These are phyloP conservation scores for Onygenales sp. DNA, from an alignment of 2,329 filamentous ascomycete genomes.

Conservation along the genomic window DNA sequence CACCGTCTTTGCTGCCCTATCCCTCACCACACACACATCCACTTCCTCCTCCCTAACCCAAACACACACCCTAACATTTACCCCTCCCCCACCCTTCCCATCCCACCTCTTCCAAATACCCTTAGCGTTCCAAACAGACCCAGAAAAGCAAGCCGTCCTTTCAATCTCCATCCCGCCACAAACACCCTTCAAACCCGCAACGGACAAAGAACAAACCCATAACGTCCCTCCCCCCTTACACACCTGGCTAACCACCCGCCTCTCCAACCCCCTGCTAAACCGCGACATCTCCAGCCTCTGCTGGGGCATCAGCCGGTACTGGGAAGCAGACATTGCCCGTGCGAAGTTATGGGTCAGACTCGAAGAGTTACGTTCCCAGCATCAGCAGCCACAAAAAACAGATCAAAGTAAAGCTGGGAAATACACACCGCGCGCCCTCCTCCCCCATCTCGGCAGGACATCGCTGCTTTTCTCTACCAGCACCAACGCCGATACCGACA, in stretches of 20 bases:
- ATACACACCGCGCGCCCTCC: constrained; percentile 19
- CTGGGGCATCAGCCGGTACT: constrained; percentile 33
- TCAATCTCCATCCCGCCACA: constrained; percentile 21
- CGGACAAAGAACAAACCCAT: constrained; percentile 5
- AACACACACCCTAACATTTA: constrained; percentile 26
- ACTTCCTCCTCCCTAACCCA: constrained; percentile 16
- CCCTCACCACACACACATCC: constrained; percentile 35
- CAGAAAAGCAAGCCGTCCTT: constrained; percentile 24
- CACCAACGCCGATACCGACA: neutral
- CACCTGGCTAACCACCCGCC: constrained; percentile 25
- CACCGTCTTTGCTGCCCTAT: constrained; percentile 60
- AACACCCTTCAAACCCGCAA: constrained; percentile 5
- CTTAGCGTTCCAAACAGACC: constrained; percentile 26
- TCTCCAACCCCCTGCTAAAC: constrained; percentile 25
- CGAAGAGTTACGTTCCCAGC: constrained; percentile 1
- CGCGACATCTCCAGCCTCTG: constrained; percentile 32
- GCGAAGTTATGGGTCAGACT: constrained; percentile 26
- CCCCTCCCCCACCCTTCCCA: constrained; percentile 28
- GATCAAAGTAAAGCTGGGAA: neutral
- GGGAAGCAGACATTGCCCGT: constrained; percentile 29
- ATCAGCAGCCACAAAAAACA: neutral
- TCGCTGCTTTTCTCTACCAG: constrained; percentile 22
- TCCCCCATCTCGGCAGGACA: constrained; percentile 28
- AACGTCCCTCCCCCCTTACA: constrained; percentile 20
- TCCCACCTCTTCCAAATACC: constrained; percentile 22